These are phyloP conservation scores for Penstemon barbatus DNA, from an alignment of 257 asterid genomes.

Conservation along the genomic window DNA sequence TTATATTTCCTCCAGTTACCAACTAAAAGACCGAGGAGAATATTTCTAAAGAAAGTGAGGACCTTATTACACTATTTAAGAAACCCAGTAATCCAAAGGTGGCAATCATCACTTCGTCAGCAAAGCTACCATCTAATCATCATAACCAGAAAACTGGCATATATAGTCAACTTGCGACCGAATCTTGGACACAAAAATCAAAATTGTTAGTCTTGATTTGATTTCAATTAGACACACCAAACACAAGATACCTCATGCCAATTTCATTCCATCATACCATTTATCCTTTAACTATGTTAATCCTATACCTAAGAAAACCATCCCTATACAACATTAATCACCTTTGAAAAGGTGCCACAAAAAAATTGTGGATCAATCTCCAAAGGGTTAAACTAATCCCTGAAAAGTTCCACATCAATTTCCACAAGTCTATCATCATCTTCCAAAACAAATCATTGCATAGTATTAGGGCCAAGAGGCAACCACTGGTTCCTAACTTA, in stretches of 20 bases:
- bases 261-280: background rate
- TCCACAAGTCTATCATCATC: background rate
- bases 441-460: background rate
- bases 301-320: background rate
- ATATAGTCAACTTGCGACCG: background rate
- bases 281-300: background rate
- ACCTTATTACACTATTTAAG: background rate
- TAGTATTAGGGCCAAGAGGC: background rate
- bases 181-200: background rate
- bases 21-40: background rate
- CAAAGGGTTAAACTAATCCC: background rate
- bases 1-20: background rate
- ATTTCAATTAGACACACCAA: background rate
- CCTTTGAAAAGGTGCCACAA: background rate
- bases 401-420: too few relatives aligned
- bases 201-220: background rate
- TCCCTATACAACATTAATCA: background rate
- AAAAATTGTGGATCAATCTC: background rate
- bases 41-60: background rate
- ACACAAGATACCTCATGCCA: too few relatives aligned
- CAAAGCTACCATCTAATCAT: background rate
- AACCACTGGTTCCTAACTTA: background rate
- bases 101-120: background rate
- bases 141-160: too few relatives aligned
- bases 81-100: background rate